phyloP scores from a whole-genome alignment of 306 rosid genomes.

The Comarum palustre region DNA sequence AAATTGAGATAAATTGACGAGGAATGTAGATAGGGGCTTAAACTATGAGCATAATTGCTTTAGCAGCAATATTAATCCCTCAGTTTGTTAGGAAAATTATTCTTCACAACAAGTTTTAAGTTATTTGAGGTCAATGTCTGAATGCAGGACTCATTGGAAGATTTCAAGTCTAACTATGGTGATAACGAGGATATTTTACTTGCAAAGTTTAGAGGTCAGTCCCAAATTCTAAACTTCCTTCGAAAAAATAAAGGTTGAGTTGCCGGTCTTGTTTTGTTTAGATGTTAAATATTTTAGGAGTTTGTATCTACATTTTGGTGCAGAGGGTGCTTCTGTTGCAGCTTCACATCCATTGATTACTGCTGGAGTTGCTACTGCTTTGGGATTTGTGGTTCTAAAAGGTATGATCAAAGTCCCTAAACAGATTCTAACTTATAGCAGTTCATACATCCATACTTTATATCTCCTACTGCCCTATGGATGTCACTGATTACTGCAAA shows the following conservation, averaged over 20 bases:
- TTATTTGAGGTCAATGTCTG: slow-evolving; percentile 16
- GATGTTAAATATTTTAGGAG: slow-evolving; percentile 5
- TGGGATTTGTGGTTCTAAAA: slow-evolving; percentile 55
- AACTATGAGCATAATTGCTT: background rate
- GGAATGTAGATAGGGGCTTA: background rate
- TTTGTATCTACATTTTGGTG: slow-evolving; percentile 16
- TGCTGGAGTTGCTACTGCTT: slow-evolving; percentile 57
- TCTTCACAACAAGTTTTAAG: background rate
- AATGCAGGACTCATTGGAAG: slow-evolving; percentile 56
- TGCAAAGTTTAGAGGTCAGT: slow-evolving; percentile 74
- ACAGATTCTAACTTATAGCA: background rate
- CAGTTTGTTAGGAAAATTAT: background rate
- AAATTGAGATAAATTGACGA: background rate
- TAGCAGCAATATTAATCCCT: too few species aligned
- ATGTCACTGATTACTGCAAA: background rate
- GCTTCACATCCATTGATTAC: slow-evolving; percentile 69
- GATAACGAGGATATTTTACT: slow-evolving; percentile 57
- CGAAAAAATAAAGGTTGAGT: background rate
- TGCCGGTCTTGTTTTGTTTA: background rate
- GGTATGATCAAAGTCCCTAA: slow-evolving; percentile 37
- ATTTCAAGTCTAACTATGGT: slow-evolving; percentile 55
- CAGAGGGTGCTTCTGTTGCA: slow-evolving; percentile 68
- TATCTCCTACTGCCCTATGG: background rate
- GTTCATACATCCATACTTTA: background rate
- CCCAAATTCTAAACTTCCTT: background rate